These are phyloP conservation scores for Rhizopus sp. DNA, from an alignment of 371 early-diverging fungal genomes.

Conservation along the genomic window DNA sequence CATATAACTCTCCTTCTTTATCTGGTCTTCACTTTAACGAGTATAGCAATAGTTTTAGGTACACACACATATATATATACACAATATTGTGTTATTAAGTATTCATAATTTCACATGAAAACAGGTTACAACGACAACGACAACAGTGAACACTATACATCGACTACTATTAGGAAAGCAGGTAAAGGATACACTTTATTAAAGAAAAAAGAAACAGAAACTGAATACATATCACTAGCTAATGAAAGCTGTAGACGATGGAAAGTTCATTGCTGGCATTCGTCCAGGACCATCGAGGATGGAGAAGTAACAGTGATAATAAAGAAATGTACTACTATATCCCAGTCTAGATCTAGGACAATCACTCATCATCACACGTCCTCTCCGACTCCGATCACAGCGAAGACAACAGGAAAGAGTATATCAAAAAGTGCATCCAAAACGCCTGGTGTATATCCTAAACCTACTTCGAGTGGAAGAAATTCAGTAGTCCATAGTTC, in stretches of 20 bases:
- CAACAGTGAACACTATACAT: not conserved
- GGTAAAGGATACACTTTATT: not conserved
- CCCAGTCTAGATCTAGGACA: not conserved
- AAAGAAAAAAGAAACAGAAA: not conserved
- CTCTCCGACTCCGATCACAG: not conserved
- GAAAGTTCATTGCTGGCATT: not conserved
- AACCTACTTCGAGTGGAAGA: not conserved
- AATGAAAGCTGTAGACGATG: no score
- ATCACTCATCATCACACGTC: not conserved
- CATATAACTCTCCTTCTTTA: slow-evolving; percentile 32
- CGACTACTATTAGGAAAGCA: slow-evolving; percentile 1
- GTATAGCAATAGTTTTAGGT: slow-evolving; percentile 18
- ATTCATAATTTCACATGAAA: not conserved
- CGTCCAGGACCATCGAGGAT: not conserved
- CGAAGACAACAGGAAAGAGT: not conserved
- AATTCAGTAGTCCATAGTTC: not conserved
- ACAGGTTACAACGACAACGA: no score
- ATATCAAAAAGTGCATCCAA: not conserved
- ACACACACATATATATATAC: not conserved
- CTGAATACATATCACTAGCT: not conserved
- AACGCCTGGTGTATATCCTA: not conserved
- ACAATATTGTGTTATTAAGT: not conserved
- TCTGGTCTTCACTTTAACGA: slow-evolving; percentile 23
- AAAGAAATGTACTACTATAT: slow-evolving; percentile 1
- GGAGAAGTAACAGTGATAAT: slow-evolving; percentile 1